Base-by-base conservation (phyloP, 192 early-diverging fungal species). In the Coemansia sp. region DNA sequence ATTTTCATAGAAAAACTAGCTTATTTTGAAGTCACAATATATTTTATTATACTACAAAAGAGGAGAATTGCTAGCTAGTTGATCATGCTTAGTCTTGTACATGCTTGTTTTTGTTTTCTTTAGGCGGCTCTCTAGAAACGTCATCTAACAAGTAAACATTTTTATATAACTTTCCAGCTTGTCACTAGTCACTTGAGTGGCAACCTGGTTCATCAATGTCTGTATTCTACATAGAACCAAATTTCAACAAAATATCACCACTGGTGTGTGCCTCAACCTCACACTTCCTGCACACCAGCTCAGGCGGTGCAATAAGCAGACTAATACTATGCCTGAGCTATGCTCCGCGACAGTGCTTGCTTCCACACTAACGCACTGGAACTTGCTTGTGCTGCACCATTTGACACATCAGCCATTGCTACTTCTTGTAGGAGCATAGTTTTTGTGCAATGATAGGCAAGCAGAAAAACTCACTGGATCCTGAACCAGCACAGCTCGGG, bases 271-370 rank as follows among this genome's bases (percentile, higher is more conserved):
- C 11, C 26, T 60, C 19, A 41, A 43, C 10, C 26, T 31, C 16
- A 37, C 48, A 49, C 71, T 74, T 71, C 45, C 38, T 22, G 14
- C 57, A 55, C 1, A 74, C 21, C 14, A 74, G 57, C 50, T 71
- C 68, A 0, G 65, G 77, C 22, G 67, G 77, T 4, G 74, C 72
- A 31, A 80, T 80, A 0, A 72, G 77, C 51, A 70, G 62, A 27
- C 77, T 68, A 51, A 80, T 80, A 2, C 49, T 57, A 1, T 61
- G 10, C 52, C 63, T 63, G 19, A 54, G 61, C 12, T 61, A 25
- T 10, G 64, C 62, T 1, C 48, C 49, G 25, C 51, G 23, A 4
- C 60, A 56, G 6, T 43, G 62, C 35, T 43, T 60, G 45, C 41
- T 43, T 11, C 37, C 61, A 27, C 6, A 4, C 10, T 47, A 16